phyloP scores from a whole-genome alignment of 2,329 filamentous ascomycete genomes.

The Scolecobasidium constrictum region DNA sequence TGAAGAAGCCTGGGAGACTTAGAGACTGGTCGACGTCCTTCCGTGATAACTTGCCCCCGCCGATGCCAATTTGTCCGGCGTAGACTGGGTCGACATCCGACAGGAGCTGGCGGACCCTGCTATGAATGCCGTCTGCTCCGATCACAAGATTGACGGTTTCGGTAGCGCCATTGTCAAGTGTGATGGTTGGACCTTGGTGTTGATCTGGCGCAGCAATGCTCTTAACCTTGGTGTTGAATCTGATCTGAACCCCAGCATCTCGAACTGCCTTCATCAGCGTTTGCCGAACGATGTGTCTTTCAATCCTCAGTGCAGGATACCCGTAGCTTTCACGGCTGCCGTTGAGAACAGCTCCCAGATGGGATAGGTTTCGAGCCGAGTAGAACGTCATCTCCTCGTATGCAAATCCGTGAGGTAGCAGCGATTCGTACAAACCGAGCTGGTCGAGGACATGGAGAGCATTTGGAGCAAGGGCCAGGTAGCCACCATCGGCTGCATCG shows the following conservation, averaged over 20 bases:
- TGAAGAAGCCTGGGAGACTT: too few species aligned
- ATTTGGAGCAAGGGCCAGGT: constrained; percentile 50
- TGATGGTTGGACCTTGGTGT: constrained; percentile 31
- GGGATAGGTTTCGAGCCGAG: constrained; percentile 18
- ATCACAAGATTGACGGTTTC: constrained; percentile 34
- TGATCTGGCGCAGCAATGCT: constrained; percentile 21
- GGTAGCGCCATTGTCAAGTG: constrained; percentile 35
- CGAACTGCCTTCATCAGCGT: constrained; percentile 33
- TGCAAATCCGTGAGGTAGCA: constrained; percentile 37
- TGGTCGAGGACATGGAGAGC: constrained; percentile 43
- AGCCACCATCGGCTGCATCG: constrained; percentile 24
- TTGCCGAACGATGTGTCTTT: constrained; percentile 40
- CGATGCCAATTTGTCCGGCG: too few species aligned
- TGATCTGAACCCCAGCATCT: constrained; percentile 30
- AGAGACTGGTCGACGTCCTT: too few species aligned
- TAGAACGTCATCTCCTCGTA: constrained; percentile 41
- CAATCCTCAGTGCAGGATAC: constrained; percentile 43
- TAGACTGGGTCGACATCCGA: too few species aligned
- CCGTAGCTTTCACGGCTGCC: constrained; percentile 33
- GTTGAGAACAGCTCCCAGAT: constrained; percentile 13
- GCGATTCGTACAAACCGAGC: constrained; percentile 36
- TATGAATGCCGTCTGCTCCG: constrained; percentile 49
- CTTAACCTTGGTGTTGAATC: constrained; percentile 39
- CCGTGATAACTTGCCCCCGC: too few species aligned
- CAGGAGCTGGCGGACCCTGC: too few species aligned